Conservation (phyloP, 768 basidiomycete genomes). For the Trametes meyenii region DNA sequence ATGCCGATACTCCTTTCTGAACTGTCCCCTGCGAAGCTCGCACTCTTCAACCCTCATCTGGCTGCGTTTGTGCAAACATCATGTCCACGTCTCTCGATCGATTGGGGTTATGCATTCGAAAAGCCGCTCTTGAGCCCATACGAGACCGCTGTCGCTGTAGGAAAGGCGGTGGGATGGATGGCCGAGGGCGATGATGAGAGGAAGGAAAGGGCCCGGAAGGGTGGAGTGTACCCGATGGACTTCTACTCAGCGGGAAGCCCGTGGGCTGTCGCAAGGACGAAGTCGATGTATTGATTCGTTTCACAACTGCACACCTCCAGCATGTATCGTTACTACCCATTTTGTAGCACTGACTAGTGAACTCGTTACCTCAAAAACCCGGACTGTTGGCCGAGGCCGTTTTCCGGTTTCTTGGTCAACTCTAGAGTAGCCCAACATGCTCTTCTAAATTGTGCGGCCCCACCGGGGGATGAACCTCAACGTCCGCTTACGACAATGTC, state of each 20-base stretch:
- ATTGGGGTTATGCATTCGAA: conserved; percentile 98
- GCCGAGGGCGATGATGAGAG: conserved; percentile 33
- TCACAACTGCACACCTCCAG: not conserved
- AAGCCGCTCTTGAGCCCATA: conserved; percentile 90
- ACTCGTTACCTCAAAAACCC: too few species aligned
- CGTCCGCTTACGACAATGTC: too few species aligned
- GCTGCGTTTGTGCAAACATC: conserved; percentile 95
- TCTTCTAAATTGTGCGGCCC: too few species aligned
- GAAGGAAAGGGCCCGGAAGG: conserved; percentile 24
- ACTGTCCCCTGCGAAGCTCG: conserved; percentile 92
- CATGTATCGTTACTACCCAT: not conserved
- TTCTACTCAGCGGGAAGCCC: conserved; percentile 86
- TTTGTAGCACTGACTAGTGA: too few species aligned
- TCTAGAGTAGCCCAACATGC: too few species aligned
- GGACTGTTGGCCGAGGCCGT: too few species aligned
- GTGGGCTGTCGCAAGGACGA: conserved; percentile 71
- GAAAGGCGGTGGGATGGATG: conserved; percentile 69
- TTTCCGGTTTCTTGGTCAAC: too few species aligned
- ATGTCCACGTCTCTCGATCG: conserved; percentile 94
- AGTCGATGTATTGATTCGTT: conserved; percentile 44
- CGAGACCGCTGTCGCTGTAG: conserved; percentile 87
- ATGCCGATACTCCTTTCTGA: conserved; percentile 94
- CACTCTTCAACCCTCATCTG: conserved; percentile 79
- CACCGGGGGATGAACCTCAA: too few species aligned
- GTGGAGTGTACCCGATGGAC: conserved; percentile 89